Base-by-base conservation (phyloP, 2,329 filamentous ascomycete species). In the Neoscytalidium dimidiatum region DNA sequence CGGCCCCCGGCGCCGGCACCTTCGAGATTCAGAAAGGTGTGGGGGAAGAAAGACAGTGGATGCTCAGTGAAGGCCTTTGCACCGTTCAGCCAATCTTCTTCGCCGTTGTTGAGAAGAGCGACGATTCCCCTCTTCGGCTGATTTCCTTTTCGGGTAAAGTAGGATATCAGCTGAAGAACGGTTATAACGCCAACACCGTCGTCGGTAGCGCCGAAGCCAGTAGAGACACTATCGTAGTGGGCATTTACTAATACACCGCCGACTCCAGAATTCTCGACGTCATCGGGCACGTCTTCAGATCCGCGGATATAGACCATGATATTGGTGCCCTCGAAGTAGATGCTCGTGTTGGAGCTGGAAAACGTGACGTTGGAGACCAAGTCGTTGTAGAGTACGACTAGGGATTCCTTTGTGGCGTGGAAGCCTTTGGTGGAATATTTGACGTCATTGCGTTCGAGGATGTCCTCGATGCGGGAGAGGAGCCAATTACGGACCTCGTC, bases 311-410 rank as follows among this genome's bases (percentile, higher is more conserved):
- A 97, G 41, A 97, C 89, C 67, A 97, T 89, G 69, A 97, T 88
- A 72, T 98, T 99, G 67, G 88, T 94, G 33, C 92, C 92, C 78
- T 98, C 94, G 71, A 96, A 97, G 75, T 98, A 97, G 29, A 92
- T 86, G 11, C 81, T 84, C 0, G 75, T 75, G 7, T 69, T 72
- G n/a, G 71, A 76, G 62, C 80, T 79, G 48, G 87, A 87, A 41
- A 84, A 89, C 1, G 93, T 95, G 62, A 92, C 85, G 73, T 97
- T 98, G 33, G 92, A 91, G 44, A 83, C 80, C 52, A 88, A 81
- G 74, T 97, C 94, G 71, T 96, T 89, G 72, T 96, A 93, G 19
- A 97, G 81, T 28, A 90, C 86, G 21, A 88, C 86, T 57, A 23
- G 53, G 3, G 56, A 33, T 35, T 52, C 41, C 17, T 35, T 35